Conservation (phyloP, 2,329 filamentous ascomycete species). For the Sphaerulina populicola region DNA sequence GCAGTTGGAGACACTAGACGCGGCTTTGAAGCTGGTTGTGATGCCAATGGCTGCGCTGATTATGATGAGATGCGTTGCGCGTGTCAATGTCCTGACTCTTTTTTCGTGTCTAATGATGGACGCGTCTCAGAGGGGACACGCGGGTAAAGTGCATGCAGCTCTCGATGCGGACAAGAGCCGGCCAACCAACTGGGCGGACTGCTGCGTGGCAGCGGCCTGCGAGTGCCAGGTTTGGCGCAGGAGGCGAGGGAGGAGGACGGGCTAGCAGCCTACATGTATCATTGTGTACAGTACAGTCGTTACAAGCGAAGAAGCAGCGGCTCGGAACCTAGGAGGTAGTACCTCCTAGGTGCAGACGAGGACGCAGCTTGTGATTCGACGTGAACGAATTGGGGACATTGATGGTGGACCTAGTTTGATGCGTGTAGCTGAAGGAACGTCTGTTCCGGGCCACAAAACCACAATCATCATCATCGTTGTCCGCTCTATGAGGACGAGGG, state of each 20-base stretch:
- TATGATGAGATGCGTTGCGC: constrained; percentile 12
- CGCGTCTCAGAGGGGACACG: constrained; percentile 13
- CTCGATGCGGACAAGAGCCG: constrained; percentile 9
- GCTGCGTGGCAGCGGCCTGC: constrained; percentile 11
- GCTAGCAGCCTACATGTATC: constrained; percentile 5
- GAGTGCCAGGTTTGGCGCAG: constrained; percentile 7
- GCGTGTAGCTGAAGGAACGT: background rate
- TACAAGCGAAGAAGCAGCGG: too few species aligned
- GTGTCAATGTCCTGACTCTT: constrained; percentile 1
- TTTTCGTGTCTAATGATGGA: constrained; percentile 9
- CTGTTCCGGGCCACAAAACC: background rate
- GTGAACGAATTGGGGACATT: constrained; percentile 3
- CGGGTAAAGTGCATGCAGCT: constrained; percentile 14
- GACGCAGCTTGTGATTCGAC: constrained; percentile 16
- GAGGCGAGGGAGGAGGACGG: constrained; percentile 15
- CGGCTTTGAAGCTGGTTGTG: constrained; percentile 10
- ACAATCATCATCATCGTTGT: too few species aligned
- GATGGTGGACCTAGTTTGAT: constrained; percentile 16
- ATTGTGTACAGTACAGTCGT: too few species aligned
- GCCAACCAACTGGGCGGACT: constrained; percentile 4
- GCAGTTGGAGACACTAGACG: constrained; percentile 9
- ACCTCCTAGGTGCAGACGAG: constrained; percentile 18
- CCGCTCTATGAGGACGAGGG: background rate
- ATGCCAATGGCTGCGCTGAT: constrained; percentile 12
- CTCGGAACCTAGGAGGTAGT: constrained; percentile 18